Evolutionary conservation across 495 filamentous ascomycete species (phyloP), one percentile per base, ranked within the genome.

Genomic region (Chaetomium fimeti): DNA sequence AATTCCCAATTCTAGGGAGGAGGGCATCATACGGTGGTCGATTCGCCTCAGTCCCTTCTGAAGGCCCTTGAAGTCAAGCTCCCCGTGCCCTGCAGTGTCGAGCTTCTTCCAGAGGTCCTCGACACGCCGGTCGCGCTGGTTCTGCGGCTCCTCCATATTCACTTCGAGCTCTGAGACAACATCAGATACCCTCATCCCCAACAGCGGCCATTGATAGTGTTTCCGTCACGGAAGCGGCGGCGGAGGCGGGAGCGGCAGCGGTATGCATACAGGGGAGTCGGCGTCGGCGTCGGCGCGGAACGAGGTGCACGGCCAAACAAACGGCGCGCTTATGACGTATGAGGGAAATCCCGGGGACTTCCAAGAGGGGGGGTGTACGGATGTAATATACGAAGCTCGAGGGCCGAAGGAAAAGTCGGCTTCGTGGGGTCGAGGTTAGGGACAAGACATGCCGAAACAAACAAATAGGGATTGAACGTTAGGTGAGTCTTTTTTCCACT

Each of bases 21-120:
- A 52, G 48, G 20, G 43, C 43, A 55, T 75, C 91, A 82, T 80
- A 95, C 93, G 94, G 76, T 98, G 94, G 75, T 98, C 92, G 64
- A 98, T 91, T 74, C 87, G 89, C 74, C 79, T 87, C 65, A 98
- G 75, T 16, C 95, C 94, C 74, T 86, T 89, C 76, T 91, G 90
- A 63, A 98, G 77, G 20, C 87, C 91, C 72, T 86, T 86, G 57
- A 91, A 77, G 77, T 98, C 92, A 65, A 98, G 78, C 73, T 89
- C 84, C 40, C 92, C 91, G 62, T 88, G 85, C 45, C 84, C 83
- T 63, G 83, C 83, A 57, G 88, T 87, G 73, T 96, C 93, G 66
- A 98, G 82, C 59, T 83, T 85, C 64, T 76, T 77, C 92, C 92
- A 97, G 64, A 97, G 83, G 70, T 84, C 81, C 73, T 89, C 88